Percentiles rank a stretch among this genome's conserved stretches.
These are phyloP conservation scores for Suhomyces coccinellae DNA, from an alignment of 1,139 yeast genomes.

Conservation along the genomic window DNA sequence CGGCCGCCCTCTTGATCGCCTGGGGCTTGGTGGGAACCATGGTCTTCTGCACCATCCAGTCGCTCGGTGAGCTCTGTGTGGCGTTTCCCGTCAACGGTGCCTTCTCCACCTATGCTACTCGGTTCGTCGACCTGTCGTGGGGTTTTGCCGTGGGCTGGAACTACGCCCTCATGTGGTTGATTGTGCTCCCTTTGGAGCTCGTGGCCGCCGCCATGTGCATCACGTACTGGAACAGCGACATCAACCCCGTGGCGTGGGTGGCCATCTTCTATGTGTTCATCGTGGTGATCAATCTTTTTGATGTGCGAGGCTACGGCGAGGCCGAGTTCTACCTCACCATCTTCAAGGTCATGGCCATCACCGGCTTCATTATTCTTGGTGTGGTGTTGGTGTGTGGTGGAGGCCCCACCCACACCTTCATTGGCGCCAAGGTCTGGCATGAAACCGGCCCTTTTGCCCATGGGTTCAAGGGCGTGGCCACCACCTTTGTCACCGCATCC, in stretches of 20 bases:
- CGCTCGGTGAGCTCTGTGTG: slow-evolving; percentile 62
- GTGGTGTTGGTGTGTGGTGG: slow-evolving; percentile 45
- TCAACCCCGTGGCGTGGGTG: slow-evolving; percentile 48
- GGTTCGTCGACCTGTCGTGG: slow-evolving; percentile 64
- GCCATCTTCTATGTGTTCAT: slow-evolving; percentile 41
- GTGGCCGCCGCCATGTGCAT: slow-evolving; percentile 47
- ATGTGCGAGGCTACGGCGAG: slow-evolving; percentile 50
- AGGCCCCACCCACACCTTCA: slow-evolving; percentile 50
- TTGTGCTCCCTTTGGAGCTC: slow-evolving; percentile 46
- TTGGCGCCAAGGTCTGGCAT: slow-evolving; percentile 54
- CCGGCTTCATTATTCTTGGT: slow-evolving; percentile 44
- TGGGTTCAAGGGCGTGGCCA: slow-evolving; percentile 76
- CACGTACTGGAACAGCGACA: slow-evolving; percentile 38
- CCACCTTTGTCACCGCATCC: slow-evolving; percentile 84
- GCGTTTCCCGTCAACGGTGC: slow-evolving; percentile 65
- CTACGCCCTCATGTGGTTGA: slow-evolving; percentile 45
- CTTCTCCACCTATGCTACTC: slow-evolving; percentile 54
- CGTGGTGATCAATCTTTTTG: slow-evolving; percentile 41
- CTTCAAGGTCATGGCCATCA: slow-evolving; percentile 44
- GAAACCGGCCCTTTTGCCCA: slow-evolving; percentile 51
- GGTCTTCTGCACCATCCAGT: slow-evolving; percentile 55
- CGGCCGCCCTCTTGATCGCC: slow-evolving; percentile 73
- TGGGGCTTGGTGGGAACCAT: slow-evolving; percentile 53
- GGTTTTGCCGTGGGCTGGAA: slow-evolving; percentile 51
- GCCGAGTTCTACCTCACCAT: slow-evolving; percentile 44